phyloP scores from a whole-genome alignment of 2,329 filamentous ascomycete genomes.

The Penicillium capsulatum region DNA sequence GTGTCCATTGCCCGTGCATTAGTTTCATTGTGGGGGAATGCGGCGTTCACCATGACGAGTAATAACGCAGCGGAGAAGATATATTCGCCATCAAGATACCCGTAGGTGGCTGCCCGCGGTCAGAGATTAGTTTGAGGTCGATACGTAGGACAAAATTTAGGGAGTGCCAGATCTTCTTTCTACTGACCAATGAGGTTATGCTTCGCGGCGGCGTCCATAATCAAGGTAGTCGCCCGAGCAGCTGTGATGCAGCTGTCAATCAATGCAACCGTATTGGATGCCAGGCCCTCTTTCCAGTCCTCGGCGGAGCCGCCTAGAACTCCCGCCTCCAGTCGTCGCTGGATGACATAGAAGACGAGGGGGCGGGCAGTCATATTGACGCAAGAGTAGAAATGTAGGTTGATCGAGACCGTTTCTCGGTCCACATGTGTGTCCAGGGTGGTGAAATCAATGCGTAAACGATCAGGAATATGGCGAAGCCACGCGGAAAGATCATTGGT shows the following conservation, averaged over 20 bases:
- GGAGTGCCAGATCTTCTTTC: too few species aligned
- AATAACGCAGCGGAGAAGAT: slow-evolving; percentile 53
- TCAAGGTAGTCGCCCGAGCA: slow-evolving; percentile 47
- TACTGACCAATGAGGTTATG: slow-evolving; percentile 52
- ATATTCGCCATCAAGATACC: slow-evolving; percentile 57
- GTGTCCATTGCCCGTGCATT: slow-evolving; percentile 47
- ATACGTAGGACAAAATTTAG: too few species aligned
- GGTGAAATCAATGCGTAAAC: slow-evolving; percentile 48
- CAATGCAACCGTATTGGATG: slow-evolving; percentile 47
- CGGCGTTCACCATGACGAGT: slow-evolving; percentile 53
- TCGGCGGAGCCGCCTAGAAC: slow-evolving; percentile 31
- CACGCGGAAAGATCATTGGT: slow-evolving; percentile 49
- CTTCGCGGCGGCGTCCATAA: slow-evolving; percentile 49
- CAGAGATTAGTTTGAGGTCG: neutral
- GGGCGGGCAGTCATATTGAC: slow-evolving; percentile 56
- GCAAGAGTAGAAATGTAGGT: slow-evolving; percentile 56
- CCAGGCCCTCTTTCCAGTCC: slow-evolving; percentile 49
- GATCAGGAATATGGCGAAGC: slow-evolving; percentile 47
- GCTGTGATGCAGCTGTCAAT: slow-evolving; percentile 53
- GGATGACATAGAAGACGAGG: slow-evolving; percentile 52
- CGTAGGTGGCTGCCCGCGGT: slow-evolving; percentile 46
- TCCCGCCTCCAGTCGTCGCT: slow-evolving; percentile 43
- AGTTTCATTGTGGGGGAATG: slow-evolving; percentile 46
- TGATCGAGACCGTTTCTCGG: slow-evolving; percentile 51
- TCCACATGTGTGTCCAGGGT: slow-evolving; percentile 41